A percentile compares a stretch with the other conserved stretches of the same genome.
Evolutionary conservation across 2,329 filamentous ascomycete genomes (phyloP).

Genomic region (Blastomyces silverae): DNA sequence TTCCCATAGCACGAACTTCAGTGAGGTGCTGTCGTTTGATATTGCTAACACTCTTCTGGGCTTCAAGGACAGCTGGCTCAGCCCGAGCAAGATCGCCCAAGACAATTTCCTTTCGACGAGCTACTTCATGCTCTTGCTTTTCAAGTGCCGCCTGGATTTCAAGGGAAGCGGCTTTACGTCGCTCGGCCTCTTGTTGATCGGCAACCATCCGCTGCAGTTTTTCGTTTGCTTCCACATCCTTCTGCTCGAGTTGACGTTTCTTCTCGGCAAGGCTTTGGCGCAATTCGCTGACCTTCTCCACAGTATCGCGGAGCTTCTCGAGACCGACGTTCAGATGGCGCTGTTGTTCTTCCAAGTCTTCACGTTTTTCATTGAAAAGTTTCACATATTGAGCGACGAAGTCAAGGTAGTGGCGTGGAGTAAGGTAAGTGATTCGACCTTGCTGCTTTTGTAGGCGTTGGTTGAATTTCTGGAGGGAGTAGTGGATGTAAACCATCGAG

Average conservation of each 20-base stretch:
- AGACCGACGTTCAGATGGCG: conserved; percentile 96
- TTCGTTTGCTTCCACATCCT: conserved; percentile 92
- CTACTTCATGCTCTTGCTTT: conserved; percentile 82
- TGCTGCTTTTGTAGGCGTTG: conserved; percentile 82
- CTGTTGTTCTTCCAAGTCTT: conserved; percentile 97
- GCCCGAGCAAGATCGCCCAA: conserved; percentile 80
- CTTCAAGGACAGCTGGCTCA: conserved; percentile 86
- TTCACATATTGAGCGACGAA: conserved; percentile 98
- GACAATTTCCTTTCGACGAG: conserved; percentile 74
- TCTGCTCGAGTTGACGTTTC: conserved; percentile 85
- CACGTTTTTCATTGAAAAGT: conserved; percentile 95
- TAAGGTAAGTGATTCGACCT: conserved; percentile 85
- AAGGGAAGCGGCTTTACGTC: conserved; percentile 77
- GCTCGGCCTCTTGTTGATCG: conserved; percentile 89
- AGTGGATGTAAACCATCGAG: conserved; percentile 97
- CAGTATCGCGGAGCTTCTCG: conserved; percentile 92
- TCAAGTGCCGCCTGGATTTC: conserved; percentile 84
- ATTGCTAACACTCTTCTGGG: conserved; percentile 93
- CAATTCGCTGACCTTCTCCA: conserved; percentile 92
- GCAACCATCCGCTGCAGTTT: conserved; percentile 96
- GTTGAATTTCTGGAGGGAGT: conserved; percentile 89
- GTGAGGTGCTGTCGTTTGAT: conserved; percentile 97
- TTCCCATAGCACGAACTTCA: conserved; percentile 95
- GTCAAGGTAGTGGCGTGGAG: conserved; percentile 92
- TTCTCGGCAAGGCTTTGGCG: conserved; percentile 87